Conservation (phyloP, 2,329 filamentous ascomycete species). For the Aspergillus quadrilineatus region DNA sequence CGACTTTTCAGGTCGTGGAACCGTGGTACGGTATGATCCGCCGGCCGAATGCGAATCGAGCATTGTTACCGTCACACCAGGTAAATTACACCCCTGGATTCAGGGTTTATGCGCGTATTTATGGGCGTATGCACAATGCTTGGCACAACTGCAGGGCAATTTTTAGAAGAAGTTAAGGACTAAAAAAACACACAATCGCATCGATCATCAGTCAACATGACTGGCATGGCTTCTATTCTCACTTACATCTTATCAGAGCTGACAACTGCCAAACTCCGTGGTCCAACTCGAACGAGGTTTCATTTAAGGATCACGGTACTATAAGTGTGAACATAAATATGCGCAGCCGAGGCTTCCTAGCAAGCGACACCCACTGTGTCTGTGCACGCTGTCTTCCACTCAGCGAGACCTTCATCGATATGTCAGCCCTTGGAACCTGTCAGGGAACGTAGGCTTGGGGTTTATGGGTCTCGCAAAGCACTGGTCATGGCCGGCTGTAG, state of each 20-base stretch:
- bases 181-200: no score
- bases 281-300: background rate
- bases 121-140: no score
- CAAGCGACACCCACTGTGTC: background rate
- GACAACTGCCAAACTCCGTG: no score
- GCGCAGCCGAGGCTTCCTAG: background rate
- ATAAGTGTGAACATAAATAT: background rate
- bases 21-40: constrained; percentile 6
- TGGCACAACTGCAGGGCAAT: constrained; percentile 3
- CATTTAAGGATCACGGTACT: background rate
- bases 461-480: constrained; percentile 38
- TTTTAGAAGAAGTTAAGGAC: background rate
- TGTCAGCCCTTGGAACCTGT: constrained; percentile 20
- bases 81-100: constrained; percentile 16
- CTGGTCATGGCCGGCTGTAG: constrained; percentile 18
- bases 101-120: background rate
- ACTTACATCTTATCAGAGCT: background rate
- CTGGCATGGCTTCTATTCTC: no score
- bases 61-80: constrained; percentile 8
- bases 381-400: background rate
- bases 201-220: no score
- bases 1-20: background rate
- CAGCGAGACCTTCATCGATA: constrained; percentile 21
- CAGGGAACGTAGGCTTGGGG: constrained; percentile 29
- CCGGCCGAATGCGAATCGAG: background rate